These are phyloP conservation scores for Acacia concinna DNA, from an alignment of 331 rosid genomes.

Conservation along the genomic window DNA sequence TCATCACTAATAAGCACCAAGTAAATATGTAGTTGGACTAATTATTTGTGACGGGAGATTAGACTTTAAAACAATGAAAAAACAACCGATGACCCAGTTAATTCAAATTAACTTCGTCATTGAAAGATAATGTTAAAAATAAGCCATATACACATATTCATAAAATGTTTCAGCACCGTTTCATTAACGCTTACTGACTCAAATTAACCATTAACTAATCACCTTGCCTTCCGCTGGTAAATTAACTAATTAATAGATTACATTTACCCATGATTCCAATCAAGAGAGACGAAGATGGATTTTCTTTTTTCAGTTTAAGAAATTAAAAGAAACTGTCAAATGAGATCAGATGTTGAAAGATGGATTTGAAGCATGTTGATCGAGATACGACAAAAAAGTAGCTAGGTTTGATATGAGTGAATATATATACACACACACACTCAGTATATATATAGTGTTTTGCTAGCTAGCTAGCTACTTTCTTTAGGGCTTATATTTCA, in stretches of 20 bases:
- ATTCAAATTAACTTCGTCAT: background rate
- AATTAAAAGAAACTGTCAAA: background rate
- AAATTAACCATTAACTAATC: too few species aligned
- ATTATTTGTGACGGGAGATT: background rate
- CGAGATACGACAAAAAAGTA: slow-evolving; percentile 12
- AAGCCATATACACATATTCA: background rate
- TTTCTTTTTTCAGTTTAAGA: background rate
- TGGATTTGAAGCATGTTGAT: slow-evolving; percentile 19
- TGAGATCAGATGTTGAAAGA: background rate
- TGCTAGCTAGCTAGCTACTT: background rate
- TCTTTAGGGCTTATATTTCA: slow-evolving; percentile 21
- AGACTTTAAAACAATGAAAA: background rate
- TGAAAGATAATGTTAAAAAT: background rate
- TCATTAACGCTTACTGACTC: background rate
- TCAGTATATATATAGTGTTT: too few species aligned
- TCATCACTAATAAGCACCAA: background rate
- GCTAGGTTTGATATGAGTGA: background rate
- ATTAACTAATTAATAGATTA: background rate
- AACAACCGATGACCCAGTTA: background rate
- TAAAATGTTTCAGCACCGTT: background rate
- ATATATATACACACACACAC: too few species aligned
- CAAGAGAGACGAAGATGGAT: background rate
- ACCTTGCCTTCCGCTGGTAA: background rate
- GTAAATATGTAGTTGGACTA: background rate
- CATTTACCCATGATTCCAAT: background rate